These are phyloP conservation scores for carrot (Daucus carota) DNA, from an alignment of 129 eudicot species.

Conservation along the genomic window DH1_v3.0 NC_030383.2:61761001-61761500, in stretches of 20 bases:
- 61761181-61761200: background rate
- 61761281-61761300: background rate
- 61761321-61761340: background rate
- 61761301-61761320: background rate
- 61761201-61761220: no score
- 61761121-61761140: background rate
- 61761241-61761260: background rate
- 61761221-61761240: background rate
- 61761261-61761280: background rate
- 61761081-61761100: background rate
- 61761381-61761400: background rate
- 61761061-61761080: background rate
- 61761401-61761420: background rate
- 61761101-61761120: background rate
- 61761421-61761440: background rate
- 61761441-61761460: background rate
- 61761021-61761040: background rate
- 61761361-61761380: background rate
- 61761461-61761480: background rate
- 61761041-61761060: background rate
- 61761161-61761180: background rate
- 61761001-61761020: background rate
- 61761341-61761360: background rate
- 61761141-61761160: background rate
- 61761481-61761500: background rate